Conservation (phyloP, 306 rosid genomes). For the Biancaea sappan region DNA sequence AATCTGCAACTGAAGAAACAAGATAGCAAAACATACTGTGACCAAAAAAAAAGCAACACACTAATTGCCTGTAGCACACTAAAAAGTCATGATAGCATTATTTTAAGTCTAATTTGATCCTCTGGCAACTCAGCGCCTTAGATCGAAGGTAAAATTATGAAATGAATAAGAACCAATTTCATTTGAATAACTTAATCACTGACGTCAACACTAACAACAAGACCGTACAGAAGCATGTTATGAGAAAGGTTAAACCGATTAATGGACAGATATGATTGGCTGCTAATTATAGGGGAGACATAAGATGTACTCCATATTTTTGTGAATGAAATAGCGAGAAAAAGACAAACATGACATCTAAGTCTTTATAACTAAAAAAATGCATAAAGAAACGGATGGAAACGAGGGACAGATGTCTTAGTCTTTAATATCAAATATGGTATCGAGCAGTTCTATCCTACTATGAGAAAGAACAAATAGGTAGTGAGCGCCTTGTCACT, state of each 20-base stretch:
- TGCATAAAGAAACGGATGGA: slow-evolving; percentile 3
- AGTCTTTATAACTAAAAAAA: neutral
- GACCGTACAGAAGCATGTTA: slow-evolving; percentile 5
- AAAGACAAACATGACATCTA: slow-evolving; percentile 4
- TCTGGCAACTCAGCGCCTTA: slow-evolving; percentile 27
- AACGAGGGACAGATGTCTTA: neutral
- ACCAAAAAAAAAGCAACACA: slow-evolving; percentile 22
- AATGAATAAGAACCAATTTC: neutral
- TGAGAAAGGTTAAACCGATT: slow-evolving; percentile 20
- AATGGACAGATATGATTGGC: slow-evolving; percentile 8
- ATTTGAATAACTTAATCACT: slow-evolving; percentile 15
- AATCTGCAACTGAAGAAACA: neutral
- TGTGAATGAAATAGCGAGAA: slow-evolving; percentile 15
- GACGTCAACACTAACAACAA: neutral
- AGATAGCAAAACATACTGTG: slow-evolving; percentile 26
- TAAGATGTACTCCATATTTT: neutral
- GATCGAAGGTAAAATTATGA: slow-evolving; percentile 6
- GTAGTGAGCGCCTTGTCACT: slow-evolving; percentile 6
- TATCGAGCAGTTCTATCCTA: neutral
- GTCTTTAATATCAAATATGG: neutral
- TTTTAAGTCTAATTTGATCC: slow-evolving; percentile 20
- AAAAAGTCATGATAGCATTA: slow-evolving; percentile 9
- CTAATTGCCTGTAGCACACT: neutral
- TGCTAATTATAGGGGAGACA: neutral
- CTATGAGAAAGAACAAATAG: slow-evolving; percentile 19